Base-by-base conservation (phyloP, 2,329 filamentous ascomycete species). In the Monilinia fructigena region DNA sequence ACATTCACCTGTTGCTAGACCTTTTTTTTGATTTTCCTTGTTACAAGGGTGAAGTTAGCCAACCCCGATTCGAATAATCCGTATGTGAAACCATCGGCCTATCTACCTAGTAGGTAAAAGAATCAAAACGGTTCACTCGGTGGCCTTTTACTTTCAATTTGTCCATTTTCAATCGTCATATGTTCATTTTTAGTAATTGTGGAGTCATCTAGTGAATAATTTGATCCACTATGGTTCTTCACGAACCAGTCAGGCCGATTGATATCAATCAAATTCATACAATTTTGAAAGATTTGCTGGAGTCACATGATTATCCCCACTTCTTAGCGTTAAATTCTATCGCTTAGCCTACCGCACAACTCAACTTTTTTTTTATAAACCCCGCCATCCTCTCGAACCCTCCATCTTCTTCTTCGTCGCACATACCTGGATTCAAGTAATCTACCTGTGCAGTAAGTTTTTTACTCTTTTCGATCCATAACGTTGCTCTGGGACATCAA, bases 401-500 rank as follows among this genome's bases (percentile, higher is more conserved):
- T 61, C 26, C 48, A 47, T 63, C 58, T 66, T 63, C n/a, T 66
- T 63, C 70, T 67, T 63, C 55, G 69, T 71, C 68, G 72, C 72
- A 70, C 73, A 74, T 74, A 74, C 73, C 73, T 66, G 65, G 72
- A 74, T 74, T 75, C 73, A 72, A 75, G 73, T 72, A 75, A 74
- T 74, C 72, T 65, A 53, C 69, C 73, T 74, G 73, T 71, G 72
- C 72, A 74, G 73, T 74, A 69, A 66, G 72, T 71, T 60, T 26
- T 52, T 42, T 14, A 28, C 38, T 42, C 45, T 45, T 54, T n/a
- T 16, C 47, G 45, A 56, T 56, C 55, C n/a, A 26, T 23, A 18
- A 35, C 35, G n/a, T 26, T 3, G 35, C 56, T 35, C 23, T 54
- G 47, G 52, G 59, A 50, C 20, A 58, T 58, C 40, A 50, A 64